Conservation (phyloP, 202 grass and related monocot species). For the Tripidium arundinaceum region DNA sequence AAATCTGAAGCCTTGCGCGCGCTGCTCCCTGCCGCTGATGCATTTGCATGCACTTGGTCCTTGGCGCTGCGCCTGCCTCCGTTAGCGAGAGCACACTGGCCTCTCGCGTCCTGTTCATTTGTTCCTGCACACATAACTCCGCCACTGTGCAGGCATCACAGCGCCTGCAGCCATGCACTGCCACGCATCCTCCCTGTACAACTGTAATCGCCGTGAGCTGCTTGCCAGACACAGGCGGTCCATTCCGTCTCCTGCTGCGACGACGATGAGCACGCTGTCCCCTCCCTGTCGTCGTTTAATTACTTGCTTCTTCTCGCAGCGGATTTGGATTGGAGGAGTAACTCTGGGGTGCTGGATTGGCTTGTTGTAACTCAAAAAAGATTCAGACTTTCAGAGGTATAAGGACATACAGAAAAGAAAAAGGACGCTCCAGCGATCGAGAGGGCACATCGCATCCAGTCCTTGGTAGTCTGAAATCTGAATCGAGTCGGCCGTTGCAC, state of each 20-base stretch:
- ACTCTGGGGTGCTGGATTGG: too few relatives aligned
- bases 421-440: background rate
- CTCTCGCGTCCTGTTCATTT: background rate
- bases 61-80: background rate
- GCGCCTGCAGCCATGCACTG: too few relatives aligned
- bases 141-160: background rate
- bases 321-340: too few relatives aligned
- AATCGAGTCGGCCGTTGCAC: background rate
- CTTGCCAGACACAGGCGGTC: background rate
- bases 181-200: background rate
- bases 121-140: constrained; percentile 8
- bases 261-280: background rate
- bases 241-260: background rate
- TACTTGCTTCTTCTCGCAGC: too few relatives aligned
- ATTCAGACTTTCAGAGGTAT: too few relatives aligned
- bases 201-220: background rate
- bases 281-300: too few relatives aligned
- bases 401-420: background rate
- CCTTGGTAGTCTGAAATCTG: background rate
- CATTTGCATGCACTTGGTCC: too few relatives aligned
- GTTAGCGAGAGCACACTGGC: background rate
- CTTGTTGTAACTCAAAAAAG: background rate
- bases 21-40: too few relatives aligned
- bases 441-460: background rate
- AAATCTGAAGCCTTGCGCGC: too few relatives aligned